Percentiles rank a stretch among this genome's conserved stretches.
phyloP scores from a whole-genome alignment of 2,329 filamentous ascomycete genomes.

The Ceratocystiopsis minuta region DNA sequence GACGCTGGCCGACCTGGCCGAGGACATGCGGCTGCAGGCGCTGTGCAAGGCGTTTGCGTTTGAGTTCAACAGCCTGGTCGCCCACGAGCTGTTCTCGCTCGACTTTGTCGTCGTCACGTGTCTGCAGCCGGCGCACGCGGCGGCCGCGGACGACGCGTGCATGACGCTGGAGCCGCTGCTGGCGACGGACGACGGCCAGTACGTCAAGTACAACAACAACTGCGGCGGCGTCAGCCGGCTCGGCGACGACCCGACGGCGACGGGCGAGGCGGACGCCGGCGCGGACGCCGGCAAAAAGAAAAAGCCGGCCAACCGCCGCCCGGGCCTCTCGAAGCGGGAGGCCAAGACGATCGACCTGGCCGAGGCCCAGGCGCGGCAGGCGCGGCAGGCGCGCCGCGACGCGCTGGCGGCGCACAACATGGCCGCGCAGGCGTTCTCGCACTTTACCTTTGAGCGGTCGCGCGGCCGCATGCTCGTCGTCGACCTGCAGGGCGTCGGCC shows the following conservation, averaged over 20 bases:
- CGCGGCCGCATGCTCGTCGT: constrained; percentile 17
- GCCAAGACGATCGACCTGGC: too few relatives aligned
- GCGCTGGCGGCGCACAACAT: constrained; percentile 11
- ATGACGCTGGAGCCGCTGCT: constrained; percentile 21
- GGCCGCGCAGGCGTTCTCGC: constrained; percentile 22
- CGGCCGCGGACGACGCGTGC: constrained; percentile 2
- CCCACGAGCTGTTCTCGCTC: constrained; percentile 10
- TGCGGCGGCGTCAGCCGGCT: constrained; percentile 11
- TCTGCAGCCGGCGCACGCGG: constrained; percentile 10
- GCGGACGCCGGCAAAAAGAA: too few relatives aligned
- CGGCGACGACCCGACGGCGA: background rate
- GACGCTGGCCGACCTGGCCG: constrained; percentile 15
- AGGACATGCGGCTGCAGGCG: constrained; percentile 22
- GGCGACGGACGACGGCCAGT: constrained; percentile 12
- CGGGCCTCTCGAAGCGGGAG: too few relatives aligned
- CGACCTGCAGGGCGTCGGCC: constrained; percentile 21
- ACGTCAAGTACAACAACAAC: constrained; percentile 23
- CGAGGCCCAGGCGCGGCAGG: too few relatives aligned
- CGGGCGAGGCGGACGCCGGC: too few relatives aligned
- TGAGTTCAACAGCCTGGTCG: constrained; percentile 20
- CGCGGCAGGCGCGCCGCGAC: background rate
- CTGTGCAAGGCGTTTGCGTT: constrained; percentile 23
- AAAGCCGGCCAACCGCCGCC: too few relatives aligned
- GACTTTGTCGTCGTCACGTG: constrained; percentile 19
- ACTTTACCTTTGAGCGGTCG: constrained; percentile 24